Percentiles rank a stretch among this genome's conserved stretches.
These are phyloP conservation scores for Russula abietina DNA, from an alignment of 768 basidiomycete genomes.

Conservation along the genomic window DNA sequence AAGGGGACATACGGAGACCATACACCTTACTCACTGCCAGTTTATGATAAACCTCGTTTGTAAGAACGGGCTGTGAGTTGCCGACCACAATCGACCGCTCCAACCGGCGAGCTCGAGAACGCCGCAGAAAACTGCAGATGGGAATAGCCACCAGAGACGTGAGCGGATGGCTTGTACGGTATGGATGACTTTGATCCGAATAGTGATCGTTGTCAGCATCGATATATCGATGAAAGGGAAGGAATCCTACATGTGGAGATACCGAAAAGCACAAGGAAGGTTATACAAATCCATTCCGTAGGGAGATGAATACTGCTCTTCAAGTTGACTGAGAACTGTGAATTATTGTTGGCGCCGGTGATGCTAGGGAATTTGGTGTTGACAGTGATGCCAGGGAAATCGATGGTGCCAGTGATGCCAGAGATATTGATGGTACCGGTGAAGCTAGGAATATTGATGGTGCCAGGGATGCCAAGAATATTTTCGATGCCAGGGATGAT, in stretches of 20 bases:
- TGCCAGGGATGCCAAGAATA: too few species aligned
- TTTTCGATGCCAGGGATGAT: conserved; percentile 12
- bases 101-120: conserved; percentile 18
- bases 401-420: too few species aligned
- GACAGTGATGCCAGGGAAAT: too few species aligned
- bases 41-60: conserved; percentile 13
- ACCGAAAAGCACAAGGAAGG: too few species aligned
- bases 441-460: too few species aligned
- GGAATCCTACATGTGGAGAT: too few species aligned
- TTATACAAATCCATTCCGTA: conserved; percentile 32
- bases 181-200: conserved; percentile 4
- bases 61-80: conserved; percentile 11
- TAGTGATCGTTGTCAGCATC: too few species aligned
- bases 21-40: conserved; percentile 16
- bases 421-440: too few species aligned
- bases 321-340: too few species aligned
- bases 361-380: too few species aligned
- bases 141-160: conserved; percentile 29
- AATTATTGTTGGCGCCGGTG: conserved; percentile 2
- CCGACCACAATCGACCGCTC: conserved; percentile 22
- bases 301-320: conserved; percentile 37
- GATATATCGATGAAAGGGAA: too few species aligned
- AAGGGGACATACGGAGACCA: neutral
- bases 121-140: conserved; percentile 18
- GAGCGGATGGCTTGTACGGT: conserved; percentile 27